Conservation (phyloP, 2,329 filamentous ascomycete genomes). For the Colletotrichum musicola region DNA sequence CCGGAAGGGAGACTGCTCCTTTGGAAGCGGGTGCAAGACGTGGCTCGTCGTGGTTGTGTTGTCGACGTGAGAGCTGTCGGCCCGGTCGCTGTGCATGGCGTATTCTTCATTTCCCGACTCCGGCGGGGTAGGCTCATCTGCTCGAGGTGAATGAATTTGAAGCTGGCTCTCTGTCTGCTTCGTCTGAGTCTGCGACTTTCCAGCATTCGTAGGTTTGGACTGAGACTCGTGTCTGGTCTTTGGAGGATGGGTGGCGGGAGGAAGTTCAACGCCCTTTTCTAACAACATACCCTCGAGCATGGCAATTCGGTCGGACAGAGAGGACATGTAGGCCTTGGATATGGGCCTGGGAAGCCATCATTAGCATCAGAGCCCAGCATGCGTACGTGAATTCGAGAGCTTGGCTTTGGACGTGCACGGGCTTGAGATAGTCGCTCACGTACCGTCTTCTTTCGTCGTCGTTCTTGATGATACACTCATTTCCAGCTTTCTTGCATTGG, state of each 20-base stretch:
- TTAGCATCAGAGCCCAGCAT: conserved; percentile 15
- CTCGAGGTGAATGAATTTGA: conserved; percentile 34
- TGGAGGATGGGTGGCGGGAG: conserved; percentile 65
- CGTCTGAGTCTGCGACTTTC: conserved; percentile 40
- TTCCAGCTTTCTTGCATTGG: conserved; percentile 64
- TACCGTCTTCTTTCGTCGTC: conserved; percentile 68
- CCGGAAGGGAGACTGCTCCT: conserved; percentile 50
- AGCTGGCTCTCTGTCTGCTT: conserved; percentile 7
- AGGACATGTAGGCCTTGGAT: conserved; percentile 70
- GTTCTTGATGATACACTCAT: conserved; percentile 68
- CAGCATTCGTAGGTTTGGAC: conserved; percentile 26
- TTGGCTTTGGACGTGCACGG: too few species aligned
- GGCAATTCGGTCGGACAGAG: conserved; percentile 65
- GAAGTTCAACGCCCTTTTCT: conserved; percentile 62
- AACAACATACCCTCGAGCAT: conserved; percentile 65
- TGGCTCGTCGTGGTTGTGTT: conserved; percentile 30
- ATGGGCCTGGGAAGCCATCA: conserved; percentile 57
- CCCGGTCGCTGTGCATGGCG: conserved; percentile 43
- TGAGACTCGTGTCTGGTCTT: conserved; percentile 59
- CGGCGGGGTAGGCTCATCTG: conserved; percentile 47
- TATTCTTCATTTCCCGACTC: conserved; percentile 51
- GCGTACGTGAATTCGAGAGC: not conserved
- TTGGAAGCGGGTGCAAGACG: conserved; percentile 41
- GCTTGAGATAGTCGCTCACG: conserved; percentile 26
- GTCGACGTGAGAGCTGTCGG: conserved; percentile 39